phyloP scores from a whole-genome alignment of 352 stramenopile species.

The Globisporangium parvum region DNA sequence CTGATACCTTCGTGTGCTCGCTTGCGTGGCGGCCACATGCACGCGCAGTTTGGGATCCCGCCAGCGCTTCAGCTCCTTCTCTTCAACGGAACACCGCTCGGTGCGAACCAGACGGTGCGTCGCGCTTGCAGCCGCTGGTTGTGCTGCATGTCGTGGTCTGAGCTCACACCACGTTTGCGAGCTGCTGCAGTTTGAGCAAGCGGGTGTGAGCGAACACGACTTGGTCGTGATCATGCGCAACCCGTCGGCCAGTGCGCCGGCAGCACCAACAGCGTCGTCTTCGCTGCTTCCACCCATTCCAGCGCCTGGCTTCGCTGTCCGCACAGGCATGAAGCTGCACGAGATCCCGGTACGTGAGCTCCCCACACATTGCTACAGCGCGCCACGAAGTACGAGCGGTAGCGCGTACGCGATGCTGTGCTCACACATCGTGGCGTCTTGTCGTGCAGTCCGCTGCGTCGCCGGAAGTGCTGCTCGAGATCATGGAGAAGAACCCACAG shows the following conservation, averaged over 20 bases:
- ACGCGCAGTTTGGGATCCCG: constrained; percentile 57
- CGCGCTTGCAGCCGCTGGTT: neutral
- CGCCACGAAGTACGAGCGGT: no score
- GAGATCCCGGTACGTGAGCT: constrained; percentile 62
- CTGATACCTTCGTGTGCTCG: neutral
- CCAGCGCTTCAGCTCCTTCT: constrained; percentile 47
- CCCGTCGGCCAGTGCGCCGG: constrained; percentile 14
- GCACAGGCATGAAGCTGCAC: constrained; percentile 61
- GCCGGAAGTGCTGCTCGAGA: constrained; percentile 72
- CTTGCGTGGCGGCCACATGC: neutral
- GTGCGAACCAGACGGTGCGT: constrained; percentile 46
- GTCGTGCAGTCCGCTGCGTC: constrained; percentile 41
- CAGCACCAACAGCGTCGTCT: constrained; percentile 2
- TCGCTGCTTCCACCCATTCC: constrained; percentile 10
- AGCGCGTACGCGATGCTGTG: no score
- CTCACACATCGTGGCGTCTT: neutral
- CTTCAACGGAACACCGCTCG: constrained; percentile 50
- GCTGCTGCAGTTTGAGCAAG: constrained; percentile 50
- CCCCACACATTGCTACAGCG: no score
- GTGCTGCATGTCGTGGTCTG: neutral
- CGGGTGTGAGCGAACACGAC: constrained; percentile 65
- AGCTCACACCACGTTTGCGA: neutral
- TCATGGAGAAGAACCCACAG: constrained; percentile 78
- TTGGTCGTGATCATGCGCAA: constrained; percentile 60
- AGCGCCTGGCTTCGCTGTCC: constrained; percentile 27